Evolutionary conservation across 768 basidiomycete genomes (phyloP).

Genomic region (Lyophyllum shimeji): DNA sequence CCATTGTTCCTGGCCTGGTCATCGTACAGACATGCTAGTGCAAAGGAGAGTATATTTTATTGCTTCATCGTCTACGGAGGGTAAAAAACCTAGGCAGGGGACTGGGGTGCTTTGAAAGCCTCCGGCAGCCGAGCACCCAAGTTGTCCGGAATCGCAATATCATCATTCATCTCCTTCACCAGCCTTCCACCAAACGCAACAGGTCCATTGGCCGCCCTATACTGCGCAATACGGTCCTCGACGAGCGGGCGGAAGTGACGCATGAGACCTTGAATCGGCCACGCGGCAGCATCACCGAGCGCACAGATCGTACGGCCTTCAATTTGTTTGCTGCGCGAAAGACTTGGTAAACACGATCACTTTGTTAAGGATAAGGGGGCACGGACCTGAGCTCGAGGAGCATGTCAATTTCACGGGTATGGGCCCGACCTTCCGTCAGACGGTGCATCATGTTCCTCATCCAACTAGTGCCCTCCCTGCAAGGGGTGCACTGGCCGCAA

Average conservation of each 20-base stretch:
- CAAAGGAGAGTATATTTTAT: neutral
- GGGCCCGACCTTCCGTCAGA: slow-evolving; percentile 88
- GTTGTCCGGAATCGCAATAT: slow-evolving; percentile 73
- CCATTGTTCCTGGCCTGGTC: neutral
- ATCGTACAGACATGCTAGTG: neutral
- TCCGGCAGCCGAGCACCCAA: slow-evolving; percentile 54
- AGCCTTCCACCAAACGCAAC: slow-evolving; percentile 89
- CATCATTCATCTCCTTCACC: slow-evolving; percentile 64
- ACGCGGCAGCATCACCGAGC: slow-evolving; percentile 94
- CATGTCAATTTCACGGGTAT: slow-evolving; percentile 97
- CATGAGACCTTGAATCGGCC: slow-evolving; percentile 98
- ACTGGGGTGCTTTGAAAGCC: slow-evolving; percentile 23
- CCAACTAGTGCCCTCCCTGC: slow-evolving; percentile 95
- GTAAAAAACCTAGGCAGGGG: neutral
- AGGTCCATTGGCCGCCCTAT: slow-evolving; percentile 70
- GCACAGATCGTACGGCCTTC: slow-evolving; percentile 98
- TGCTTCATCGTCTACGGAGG: neutral
- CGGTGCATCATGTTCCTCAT: slow-evolving; percentile 99
- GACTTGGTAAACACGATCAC: neutral
- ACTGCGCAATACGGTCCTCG: slow-evolving; percentile 81
- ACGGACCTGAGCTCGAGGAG: slow-evolving; percentile 88
- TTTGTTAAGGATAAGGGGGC: neutral
- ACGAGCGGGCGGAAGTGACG: slow-evolving; percentile 96
- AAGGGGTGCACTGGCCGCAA: slow-evolving; percentile 96
- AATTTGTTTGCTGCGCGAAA: slow-evolving; percentile 76